phyloP scores from a whole-genome alignment of 1,284 basidiomycete species.

The Ceratobasidium sp. region DNA sequence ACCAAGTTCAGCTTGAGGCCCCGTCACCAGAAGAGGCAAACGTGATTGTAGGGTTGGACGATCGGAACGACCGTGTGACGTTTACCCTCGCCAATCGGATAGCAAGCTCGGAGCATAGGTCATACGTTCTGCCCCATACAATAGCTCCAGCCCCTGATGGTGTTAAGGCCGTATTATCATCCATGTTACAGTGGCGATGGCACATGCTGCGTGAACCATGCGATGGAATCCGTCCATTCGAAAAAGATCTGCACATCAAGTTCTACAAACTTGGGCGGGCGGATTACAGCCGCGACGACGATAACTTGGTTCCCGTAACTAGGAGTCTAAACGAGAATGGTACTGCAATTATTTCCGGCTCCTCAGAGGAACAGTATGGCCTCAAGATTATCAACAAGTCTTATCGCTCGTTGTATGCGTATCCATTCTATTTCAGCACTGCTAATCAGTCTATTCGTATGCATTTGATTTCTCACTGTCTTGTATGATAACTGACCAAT shows the following conservation, averaged over 20 bases:
- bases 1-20: too few species aligned
- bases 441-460: not conserved
- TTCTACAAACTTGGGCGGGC: not conserved
- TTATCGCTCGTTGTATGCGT: not conserved
- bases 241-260: not conserved
- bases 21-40: not conserved
- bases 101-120: not conserved
- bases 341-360: not conserved
- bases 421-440: constrained; percentile 7
- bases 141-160: not conserved
- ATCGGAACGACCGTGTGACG: not conserved
- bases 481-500: too few species aligned
- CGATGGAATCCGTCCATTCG: not conserved
- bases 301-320: not conserved
- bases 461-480: not conserved
- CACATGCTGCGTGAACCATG: not conserved
- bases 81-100: not conserved
- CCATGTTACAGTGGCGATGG: not conserved
- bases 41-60: not conserved
- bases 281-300: not conserved
- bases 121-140: not conserved
- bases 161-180: not conserved
- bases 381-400: not conserved
- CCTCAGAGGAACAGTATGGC: not conserved
- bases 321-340: not conserved